Conservation (phyloP, 164 flowering plant genomes). For the Berberis thunbergii region DNA sequence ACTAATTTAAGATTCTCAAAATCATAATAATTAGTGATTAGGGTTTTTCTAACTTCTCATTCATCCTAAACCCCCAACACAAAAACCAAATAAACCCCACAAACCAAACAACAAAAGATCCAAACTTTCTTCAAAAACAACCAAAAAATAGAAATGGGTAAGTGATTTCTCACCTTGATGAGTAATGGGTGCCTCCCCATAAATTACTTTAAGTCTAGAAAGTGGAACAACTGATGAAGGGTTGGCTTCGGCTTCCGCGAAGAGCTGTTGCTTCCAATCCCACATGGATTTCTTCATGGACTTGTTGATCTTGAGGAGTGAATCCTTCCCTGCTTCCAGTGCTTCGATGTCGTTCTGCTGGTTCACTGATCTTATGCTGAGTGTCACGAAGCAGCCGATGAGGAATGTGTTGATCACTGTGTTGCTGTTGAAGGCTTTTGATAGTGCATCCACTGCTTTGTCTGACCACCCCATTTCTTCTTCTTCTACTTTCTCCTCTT, state of each 20-base stretch:
- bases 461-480: constrained; percentile 33
- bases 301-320: constrained; percentile 51
- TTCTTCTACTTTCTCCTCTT: not conserved
- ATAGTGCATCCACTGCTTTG: constrained; percentile 12
- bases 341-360: constrained; percentile 50
- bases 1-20: not conserved
- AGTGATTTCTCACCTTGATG: constrained; percentile 18
- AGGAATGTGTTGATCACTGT: constrained; percentile 34
- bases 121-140: too few species aligned
- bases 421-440: constrained; percentile 35
- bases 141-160: not conserved
- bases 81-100: not conserved
- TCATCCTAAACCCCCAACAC: not conserved
- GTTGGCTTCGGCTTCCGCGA: constrained; percentile 34
- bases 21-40: too few species aligned
- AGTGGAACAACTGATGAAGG: constrained; percentile 36
- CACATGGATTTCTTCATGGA: constrained; percentile 50
- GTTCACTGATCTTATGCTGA: constrained; percentile 38
- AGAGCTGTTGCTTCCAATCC: constrained; percentile 82
- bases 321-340: constrained; percentile 48
- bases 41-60: not conserved
- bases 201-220: constrained; percentile 41
- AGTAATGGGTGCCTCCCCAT: constrained; percentile 35
- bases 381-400: constrained; percentile 25
- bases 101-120: not conserved